Evolutionary conservation across 306 rosid species (phyloP).

Genomic region (Spatholobus suberectus): DNA sequence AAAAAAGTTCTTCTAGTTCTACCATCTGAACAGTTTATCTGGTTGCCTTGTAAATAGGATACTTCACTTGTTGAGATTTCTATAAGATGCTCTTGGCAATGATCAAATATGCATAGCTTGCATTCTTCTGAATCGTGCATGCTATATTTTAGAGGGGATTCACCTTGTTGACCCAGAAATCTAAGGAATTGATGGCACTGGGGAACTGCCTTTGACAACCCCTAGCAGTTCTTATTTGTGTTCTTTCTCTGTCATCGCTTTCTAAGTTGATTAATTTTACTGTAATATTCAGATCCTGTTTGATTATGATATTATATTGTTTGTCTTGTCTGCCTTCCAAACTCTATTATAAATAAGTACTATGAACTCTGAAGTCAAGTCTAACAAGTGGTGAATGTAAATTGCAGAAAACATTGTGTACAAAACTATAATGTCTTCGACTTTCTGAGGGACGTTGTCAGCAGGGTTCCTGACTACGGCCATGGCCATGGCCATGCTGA

Average conservation of each 20-base stretch:
- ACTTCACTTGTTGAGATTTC: background rate
- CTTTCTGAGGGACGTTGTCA: conserved; percentile 80
- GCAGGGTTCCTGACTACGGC: conserved; percentile 84
- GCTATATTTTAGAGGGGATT: background rate
- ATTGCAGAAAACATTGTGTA: conserved; percentile 90
- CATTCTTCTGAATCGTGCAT: background rate
- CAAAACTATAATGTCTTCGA: conserved; percentile 82
- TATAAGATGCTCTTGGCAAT: conserved; percentile 10
- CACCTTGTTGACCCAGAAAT: background rate
- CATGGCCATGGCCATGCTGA: conserved; percentile 85
- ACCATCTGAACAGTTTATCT: background rate
- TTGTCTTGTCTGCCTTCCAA: conserved; percentile 9
- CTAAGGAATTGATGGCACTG: background rate
- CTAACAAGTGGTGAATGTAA: conserved; percentile 36
- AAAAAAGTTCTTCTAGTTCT: background rate
- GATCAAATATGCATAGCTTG: background rate
- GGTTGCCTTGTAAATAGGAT: background rate
- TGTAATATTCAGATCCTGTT: background rate
- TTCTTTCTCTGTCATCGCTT: background rate
- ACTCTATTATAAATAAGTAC: background rate
- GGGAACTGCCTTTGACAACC: background rate
- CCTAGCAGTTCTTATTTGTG: background rate
- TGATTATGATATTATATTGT: conserved; percentile 14
- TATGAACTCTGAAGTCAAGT: conserved; percentile 9
- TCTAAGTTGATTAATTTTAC: background rate